Evolutionary conservation across 1,284 basidiomycete genomes (phyloP), one percentile per base, ranked within the genome.

Genomic region (Inonotus obliquus): DNA sequence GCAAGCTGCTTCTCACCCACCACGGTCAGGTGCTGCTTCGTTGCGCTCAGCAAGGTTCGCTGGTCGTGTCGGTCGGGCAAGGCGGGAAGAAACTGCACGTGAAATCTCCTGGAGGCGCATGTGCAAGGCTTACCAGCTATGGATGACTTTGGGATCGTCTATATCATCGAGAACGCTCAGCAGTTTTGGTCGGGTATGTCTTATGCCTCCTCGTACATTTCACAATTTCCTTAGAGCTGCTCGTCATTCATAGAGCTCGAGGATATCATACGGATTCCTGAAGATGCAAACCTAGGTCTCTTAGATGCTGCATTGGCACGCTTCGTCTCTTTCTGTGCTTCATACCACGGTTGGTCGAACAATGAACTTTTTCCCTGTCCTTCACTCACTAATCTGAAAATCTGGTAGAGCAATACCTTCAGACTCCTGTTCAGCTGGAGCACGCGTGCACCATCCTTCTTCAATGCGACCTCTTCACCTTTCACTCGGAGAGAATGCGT

Each of bases 401-500:
- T 48, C 23, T 45, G 21, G 27, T 68, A 94, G 92, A 94, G 68
- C 81, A 85, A 68, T 96, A 91, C 73, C 79, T 96, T 32, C 87
- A 90, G 64, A 87, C 83, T 56, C 86, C 86, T 7, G 72, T 86
- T n/a, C 91, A 94, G 67, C 80, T 96, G 56, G 83, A 91, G 63
- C 87, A 92, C 69, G 92, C 92, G 9, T 87, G 90, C 68, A 76
- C 81, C 37, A 74, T 89, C 39, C 76, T 96, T 17, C 77, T 95
- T 53, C 83, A 85, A 62, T 93, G 90, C 0, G 93, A 95, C 67
- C 79, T 97, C 49, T 96, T 96, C 68, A 74, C 81, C 4, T 94
- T 90, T 69, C 92, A 96, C 71, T 92, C 91, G 1, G 92, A 94
- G 69, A 79, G 94, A 38, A 95, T 96, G 91, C 86, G 88, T 60